Evolutionary conservation across 106 monocot species (phyloP), one percentile per base, ranked within the genome.

Genomic region (Apostasia shenzhenica): DNA sequence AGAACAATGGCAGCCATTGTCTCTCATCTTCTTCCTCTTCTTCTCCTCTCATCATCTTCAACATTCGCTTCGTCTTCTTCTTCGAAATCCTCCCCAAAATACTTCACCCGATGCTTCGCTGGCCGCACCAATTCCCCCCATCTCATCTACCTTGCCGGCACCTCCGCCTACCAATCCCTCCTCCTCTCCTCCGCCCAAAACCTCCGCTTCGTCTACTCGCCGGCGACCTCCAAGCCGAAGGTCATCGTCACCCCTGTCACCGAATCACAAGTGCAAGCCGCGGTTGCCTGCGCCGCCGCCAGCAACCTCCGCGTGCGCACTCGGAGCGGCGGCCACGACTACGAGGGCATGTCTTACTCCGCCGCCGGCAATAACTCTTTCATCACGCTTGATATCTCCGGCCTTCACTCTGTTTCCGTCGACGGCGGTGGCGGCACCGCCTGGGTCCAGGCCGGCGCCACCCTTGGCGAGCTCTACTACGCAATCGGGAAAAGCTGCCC

Each of bases 241-340:
- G 43, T 74, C 64, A 80, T 89, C 61, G 57, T 89, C 43, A 7
- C 78, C 5, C 69, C 85, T 1, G 45, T 82, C 0, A 2, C 14
- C 3, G 59, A 51, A 7, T 44, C 75, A 40, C 82, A 89, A 7
- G 83, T 78, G 14, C 78, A 81, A 11, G 73, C 84, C 1, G 0
- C 76, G 26, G 66, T 88, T 41, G 5, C 14, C 51, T 88, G 88
- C 70, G 59, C 73, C 14, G 56, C 68, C 1, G 14, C 5, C 2
- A 26, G 70, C 57, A 51, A 70, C 9, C 48, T 88, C 2, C 59
- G 39, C 4, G 2, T 81, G 4, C 67, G 88, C 3, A 77, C 74
- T 12, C 88, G 83, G 37, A 88, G 88, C 70, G 88, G 88, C 26
- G 83, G 87, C 8, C 87, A 87, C 48, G 87, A 87, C 75, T 83